Conservation (phyloP, 805 yeast species). For the Wickerhamiella azyma region DNA sequence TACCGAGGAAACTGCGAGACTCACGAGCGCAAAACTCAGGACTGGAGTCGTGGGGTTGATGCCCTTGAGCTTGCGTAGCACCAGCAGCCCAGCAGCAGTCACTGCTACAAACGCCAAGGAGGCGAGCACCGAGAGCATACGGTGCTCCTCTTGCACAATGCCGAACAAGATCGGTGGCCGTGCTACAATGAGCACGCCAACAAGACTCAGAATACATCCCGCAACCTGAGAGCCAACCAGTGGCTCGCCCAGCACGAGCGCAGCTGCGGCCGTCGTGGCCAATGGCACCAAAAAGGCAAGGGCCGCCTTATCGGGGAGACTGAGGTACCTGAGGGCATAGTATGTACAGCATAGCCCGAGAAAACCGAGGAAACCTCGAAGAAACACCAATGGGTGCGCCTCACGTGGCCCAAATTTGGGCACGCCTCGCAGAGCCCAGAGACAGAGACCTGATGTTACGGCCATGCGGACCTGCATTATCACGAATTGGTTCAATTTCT, state of each 20-base stretch:
- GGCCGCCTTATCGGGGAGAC: constrained; percentile 72
- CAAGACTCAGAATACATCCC: constrained; percentile 53
- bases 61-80: not conserved
- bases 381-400: constrained; percentile 37
- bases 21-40: constrained; percentile 53
- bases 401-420: constrained; percentile 55
- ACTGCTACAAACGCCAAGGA: not conserved
- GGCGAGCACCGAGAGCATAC: not conserved
- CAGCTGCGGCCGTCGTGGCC: constrained; percentile 61
- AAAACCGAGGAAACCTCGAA: constrained; percentile 64
- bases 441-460: constrained; percentile 50
- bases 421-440: constrained; percentile 40
- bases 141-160: not conserved
- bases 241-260: constrained; percentile 48
- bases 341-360: constrained; percentile 72
- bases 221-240: constrained; percentile 52
- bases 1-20: constrained; percentile 38
- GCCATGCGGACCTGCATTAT: constrained; percentile 66
- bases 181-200: constrained; percentile 70
- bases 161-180: constrained; percentile 39
- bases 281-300: constrained; percentile 69
- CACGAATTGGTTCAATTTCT: constrained; percentile 11
- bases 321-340: constrained; percentile 56
- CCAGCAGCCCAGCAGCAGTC: not conserved
- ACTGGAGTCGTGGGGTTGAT: constrained; percentile 66